Evolutionary conservation across 108 stramenopile genomes (phyloP).

Genomic region (Pseudonitzschia multistriata): DNA sequence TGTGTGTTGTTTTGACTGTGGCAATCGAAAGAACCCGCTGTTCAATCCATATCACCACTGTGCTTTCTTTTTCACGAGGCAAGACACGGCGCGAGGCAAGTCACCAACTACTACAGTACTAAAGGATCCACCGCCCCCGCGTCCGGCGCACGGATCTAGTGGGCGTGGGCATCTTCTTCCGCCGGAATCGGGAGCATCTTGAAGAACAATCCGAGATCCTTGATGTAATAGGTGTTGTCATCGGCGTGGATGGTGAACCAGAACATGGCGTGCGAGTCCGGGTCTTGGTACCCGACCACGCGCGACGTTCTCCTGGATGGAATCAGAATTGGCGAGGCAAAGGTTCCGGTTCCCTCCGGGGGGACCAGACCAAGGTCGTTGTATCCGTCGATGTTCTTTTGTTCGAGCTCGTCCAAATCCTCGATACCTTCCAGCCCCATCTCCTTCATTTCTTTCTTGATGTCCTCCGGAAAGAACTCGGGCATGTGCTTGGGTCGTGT

Average conservation of each 20-base stretch:
- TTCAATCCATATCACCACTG: no score
- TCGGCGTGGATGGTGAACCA: slow-evolving; percentile 95
- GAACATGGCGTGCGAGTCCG: slow-evolving; percentile 79
- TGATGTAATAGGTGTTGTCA: slow-evolving; percentile 87
- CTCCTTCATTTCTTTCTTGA: slow-evolving; percentile 86
- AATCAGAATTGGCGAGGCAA: slow-evolving; percentile 83
- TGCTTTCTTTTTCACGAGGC: no score
- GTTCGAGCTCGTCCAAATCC: slow-evolving; percentile 85
- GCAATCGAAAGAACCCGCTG: no score
- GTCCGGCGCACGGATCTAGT: no score
- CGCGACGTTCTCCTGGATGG: slow-evolving; percentile 73
- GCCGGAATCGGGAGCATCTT: slow-evolving; percentile 90
- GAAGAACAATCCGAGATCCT: slow-evolving; percentile 89
- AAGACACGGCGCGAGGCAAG: no score
- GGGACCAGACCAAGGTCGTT: slow-evolving; percentile 86
- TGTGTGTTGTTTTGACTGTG: no score
- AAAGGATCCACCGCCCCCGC: no score
- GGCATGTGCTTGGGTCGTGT: slow-evolving; percentile 63
- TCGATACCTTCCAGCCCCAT: slow-evolving; percentile 81
- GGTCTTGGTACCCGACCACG: slow-evolving; percentile 86
- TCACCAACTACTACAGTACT: no score
- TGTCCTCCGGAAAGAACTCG: slow-evolving; percentile 58
- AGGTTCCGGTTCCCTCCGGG: slow-evolving; percentile 83
- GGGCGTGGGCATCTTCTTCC: slow-evolving; percentile 56
- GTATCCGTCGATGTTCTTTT: slow-evolving; percentile 83